Evolutionary conservation across 2,329 filamentous ascomycete species (phyloP).

Genomic region (Thielaviopsis euricoi): DNA sequence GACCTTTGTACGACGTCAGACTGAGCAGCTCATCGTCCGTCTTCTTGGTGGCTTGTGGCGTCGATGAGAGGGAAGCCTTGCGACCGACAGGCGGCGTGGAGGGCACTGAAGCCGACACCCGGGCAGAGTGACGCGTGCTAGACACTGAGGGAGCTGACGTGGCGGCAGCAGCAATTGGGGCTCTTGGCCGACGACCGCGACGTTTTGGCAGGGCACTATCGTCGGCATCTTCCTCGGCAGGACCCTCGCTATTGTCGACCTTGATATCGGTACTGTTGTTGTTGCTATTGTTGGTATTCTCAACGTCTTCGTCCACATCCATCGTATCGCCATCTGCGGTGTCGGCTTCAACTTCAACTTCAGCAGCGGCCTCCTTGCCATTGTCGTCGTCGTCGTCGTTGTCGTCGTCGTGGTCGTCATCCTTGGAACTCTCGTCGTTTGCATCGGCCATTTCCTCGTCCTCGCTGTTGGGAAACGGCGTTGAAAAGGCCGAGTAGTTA

Average conservation of each 20-base stretch:
- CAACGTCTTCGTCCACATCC: conserved; percentile 18
- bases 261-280: conserved; percentile 14
- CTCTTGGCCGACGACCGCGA: conserved; percentile 8
- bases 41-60: conserved; percentile 9
- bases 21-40: conserved; percentile 19
- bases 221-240: conserved; percentile 1
- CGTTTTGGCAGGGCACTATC: not conserved
- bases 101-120: conserved; percentile 4
- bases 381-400: conserved; percentile 16
- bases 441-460: conserved; percentile 21
- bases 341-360: conserved; percentile 19
- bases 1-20: conserved; percentile 49
- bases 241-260: not conserved
- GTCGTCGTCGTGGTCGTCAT: conserved; percentile 13
- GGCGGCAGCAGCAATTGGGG: not conserved
- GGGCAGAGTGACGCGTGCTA: conserved; percentile 6
- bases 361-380: conserved; percentile 17
- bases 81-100: not conserved
- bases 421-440: conserved; percentile 14
- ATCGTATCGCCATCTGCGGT: conserved; percentile 17
- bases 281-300: no score
- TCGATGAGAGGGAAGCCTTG: not conserved
- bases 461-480: conserved; percentile 48
- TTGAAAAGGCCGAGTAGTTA: conserved; percentile 54
- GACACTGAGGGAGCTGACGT: not conserved